Evolutionary conservation across 2,329 filamentous ascomycete species (phyloP).

Genomic region (Trichoderma gracile): DNA sequence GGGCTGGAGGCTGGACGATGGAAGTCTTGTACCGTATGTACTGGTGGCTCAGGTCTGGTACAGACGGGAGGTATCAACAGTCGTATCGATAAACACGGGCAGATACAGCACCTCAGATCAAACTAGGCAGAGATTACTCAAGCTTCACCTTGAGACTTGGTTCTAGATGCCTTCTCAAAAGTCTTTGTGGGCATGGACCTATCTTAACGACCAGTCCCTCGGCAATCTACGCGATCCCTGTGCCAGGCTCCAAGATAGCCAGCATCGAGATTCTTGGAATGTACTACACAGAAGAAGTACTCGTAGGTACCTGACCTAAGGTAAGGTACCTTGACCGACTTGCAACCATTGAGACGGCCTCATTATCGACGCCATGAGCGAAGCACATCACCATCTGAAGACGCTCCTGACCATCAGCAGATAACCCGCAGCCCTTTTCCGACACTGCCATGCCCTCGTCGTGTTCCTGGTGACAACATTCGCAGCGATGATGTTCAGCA

Average conservation of each 20-base stretch:
- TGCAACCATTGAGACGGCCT: neutral
- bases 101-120: too few species aligned
- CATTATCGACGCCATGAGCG: neutral
- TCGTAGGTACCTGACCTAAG: too few species aligned
- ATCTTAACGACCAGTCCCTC: neutral
- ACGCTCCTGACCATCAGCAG: slow-evolving; percentile 8
- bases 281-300: neutral
- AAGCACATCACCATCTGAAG: neutral
- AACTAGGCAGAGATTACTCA: neutral
- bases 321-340: too few species aligned
- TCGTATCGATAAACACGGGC: too few species aligned
- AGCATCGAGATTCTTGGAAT: too few species aligned
- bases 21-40: too few species aligned
- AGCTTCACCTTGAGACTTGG: neutral
- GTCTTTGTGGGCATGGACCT: too few species aligned
- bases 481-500: neutral
- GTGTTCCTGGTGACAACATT: neutral
- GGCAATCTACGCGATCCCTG: slow-evolving; percentile 3
- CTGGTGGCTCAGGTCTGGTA: too few species aligned
- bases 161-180: too few species aligned
- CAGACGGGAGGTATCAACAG: too few species aligned
- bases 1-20: neutral
- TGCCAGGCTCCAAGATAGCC: slow-evolving; percentile 1
- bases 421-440: neutral
- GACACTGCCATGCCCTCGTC: neutral